Evolutionary conservation across 208 protist species (phyloP).

Genomic region (Crithidia fasciculata): DNA sequence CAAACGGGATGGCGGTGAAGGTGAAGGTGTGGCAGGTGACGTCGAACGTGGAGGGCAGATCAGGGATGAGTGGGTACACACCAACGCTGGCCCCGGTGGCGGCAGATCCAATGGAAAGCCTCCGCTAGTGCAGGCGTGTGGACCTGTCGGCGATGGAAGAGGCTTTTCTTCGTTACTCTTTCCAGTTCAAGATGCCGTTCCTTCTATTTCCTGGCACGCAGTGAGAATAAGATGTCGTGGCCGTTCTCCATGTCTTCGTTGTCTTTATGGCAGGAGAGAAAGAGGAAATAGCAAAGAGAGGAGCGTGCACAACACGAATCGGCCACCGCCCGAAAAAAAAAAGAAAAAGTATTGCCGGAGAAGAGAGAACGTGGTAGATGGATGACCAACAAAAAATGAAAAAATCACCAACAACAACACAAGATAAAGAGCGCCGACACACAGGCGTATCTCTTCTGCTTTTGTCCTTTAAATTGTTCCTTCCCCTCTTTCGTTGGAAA

Average conservation of each 20-base stretch:
- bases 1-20: slow-evolving; percentile 6
- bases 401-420: too few relatives aligned
- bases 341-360: not conserved
- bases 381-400: not conserved
- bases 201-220: not conserved
- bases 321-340: not conserved
- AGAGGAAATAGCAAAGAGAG: too few relatives aligned
- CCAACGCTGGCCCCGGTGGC: too few relatives aligned
- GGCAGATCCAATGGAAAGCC: slow-evolving; percentile 3
- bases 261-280: not conserved
- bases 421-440: too few relatives aligned
- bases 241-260: not conserved
- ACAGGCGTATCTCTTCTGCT: not conserved
- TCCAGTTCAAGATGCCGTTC: not conserved
- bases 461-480: not conserved
- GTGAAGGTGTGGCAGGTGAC: slow-evolving; percentile 31
- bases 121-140: not conserved
- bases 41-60: too few relatives aligned
- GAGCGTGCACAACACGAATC: too few relatives aligned
- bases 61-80: too few relatives aligned
- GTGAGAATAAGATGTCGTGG: not conserved
- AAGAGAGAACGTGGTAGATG: not conserved
- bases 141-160: too few relatives aligned
- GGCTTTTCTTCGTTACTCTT: not conserved
- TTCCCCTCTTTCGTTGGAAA: too few relatives aligned